Base-by-base conservation (phyloP, 331 rosid genomes). In the Quercus lobata region DNA sequence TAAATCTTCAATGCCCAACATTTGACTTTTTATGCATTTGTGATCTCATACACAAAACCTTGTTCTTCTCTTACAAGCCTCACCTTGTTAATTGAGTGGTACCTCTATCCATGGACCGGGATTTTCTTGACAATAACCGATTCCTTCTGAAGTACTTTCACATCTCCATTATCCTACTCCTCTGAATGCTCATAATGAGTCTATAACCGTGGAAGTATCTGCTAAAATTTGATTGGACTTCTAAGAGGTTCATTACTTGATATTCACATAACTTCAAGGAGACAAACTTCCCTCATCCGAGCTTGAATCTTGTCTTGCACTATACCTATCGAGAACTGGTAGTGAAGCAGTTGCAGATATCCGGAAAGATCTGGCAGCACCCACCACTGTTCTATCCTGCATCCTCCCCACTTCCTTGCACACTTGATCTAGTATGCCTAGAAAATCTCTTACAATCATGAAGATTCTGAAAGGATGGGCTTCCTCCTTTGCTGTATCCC, bases 381-480 rank as follows among this genome's bases (percentile, higher is more conserved):
- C 99, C 22, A 89, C 84, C 76, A 89, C 83, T 57, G 91, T 78
- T 81, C 90, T 87, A 21, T 91, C 98, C 78, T 93, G 98, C 94
- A 93, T 83, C 55, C 78, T 89, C 83, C 96, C 96, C 30, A 96
- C 99, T 88, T 96, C 99, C 81, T 89, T 95, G 97, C 99, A 95
- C 65, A 95, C 99, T 60, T 88, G 90, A 80, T 95, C 99, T 84
- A 95, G 70, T 37, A 86, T 80, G 78, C 84, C 89, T 3, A 96
- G 90, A 73, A 96, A 96, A 83, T 96, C 99, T 80, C 97, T 86
- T 34, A 96, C 99, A 71, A 96, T 91, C 99, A 93, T 87, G 81
- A 96, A 96, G 84, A 96, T 90, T 85, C 99, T 88, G 80, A 96
- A 84, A 54, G 99, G 98, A 80, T 93, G 99, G 21, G 98, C 99